A percentile compares a stretch with the other conserved stretches of the same genome.
phyloP scores from a whole-genome alignment of 208 protist genomes.

The Wallacemonas sp. region DNA sequence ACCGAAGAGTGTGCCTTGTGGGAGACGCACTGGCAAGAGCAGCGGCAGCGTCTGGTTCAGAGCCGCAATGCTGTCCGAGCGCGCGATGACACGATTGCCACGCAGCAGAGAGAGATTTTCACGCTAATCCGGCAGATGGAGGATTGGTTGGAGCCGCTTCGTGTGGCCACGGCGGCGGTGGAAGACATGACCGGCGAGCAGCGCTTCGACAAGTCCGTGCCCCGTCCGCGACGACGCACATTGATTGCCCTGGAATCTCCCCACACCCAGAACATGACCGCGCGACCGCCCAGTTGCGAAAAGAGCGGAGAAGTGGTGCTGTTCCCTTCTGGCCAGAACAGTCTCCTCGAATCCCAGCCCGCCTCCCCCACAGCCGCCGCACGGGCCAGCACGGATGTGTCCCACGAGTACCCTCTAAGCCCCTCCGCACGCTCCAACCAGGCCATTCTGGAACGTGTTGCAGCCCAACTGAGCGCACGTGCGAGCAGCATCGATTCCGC shows the following conservation, averaged over 20 bases:
- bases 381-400: too few species aligned
- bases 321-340: conserved; percentile 15
- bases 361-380: not conserved
- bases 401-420: not conserved
- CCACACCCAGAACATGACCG: not conserved
- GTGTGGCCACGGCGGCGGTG: not conserved
- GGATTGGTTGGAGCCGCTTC: conserved; percentile 27
- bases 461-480: not conserved
- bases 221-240: conserved; percentile 14
- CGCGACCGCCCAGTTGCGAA: not conserved
- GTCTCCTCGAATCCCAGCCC: not conserved
- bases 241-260: conserved; percentile 17
- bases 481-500: too few species aligned
- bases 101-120: conserved; percentile 33
- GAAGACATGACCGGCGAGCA: conserved; percentile 9
- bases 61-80: conserved; percentile 32
- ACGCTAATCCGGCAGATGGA: conserved; percentile 37
- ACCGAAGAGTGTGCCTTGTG: conserved; percentile 68
- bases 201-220: not conserved
- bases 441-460: not conserved
- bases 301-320: not conserved
- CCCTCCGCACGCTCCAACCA: not conserved
- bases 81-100: conserved; percentile 21
- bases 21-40: conserved; percentile 52
- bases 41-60: conserved; percentile 30